These are phyloP conservation scores for Phytopythium aichiense DNA, from an alignment of 352 stramenopile species.

Conservation along the genomic window DNA sequence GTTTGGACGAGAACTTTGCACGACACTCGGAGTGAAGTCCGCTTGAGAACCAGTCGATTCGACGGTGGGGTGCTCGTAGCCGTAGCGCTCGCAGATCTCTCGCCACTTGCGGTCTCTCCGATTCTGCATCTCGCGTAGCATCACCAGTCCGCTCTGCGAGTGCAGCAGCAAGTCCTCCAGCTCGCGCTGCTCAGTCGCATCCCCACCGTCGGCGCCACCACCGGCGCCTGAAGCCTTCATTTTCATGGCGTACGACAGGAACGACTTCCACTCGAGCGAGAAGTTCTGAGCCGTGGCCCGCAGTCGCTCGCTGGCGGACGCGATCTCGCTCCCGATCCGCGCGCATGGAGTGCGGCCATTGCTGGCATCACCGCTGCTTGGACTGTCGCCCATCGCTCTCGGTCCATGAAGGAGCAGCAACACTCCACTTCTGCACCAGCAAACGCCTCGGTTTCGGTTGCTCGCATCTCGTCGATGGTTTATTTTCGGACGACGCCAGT, in stretches of 20 bases:
- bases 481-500: too few relatives aligned
- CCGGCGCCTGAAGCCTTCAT: slow-evolving; percentile 24
- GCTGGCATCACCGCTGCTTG: not conserved
- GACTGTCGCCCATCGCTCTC: not conserved
- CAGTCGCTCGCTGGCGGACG: slow-evolving; percentile 1
- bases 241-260: slow-evolving; percentile 47
- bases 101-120: slow-evolving; percentile 34
- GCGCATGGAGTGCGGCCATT: not conserved
- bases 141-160: slow-evolving; percentile 44
- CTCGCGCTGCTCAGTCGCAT: slow-evolving; percentile 5
- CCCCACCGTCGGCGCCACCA: not conserved
- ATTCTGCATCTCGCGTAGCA: slow-evolving; percentile 39
- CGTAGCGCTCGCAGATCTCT: slow-evolving; percentile 22
- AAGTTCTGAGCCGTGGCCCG: slow-evolving; percentile 31
- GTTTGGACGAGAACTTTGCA: not conserved
- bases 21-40: not conserved
- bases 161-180: slow-evolving; percentile 48
- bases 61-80: slow-evolving; percentile 17
- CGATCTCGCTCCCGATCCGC: slow-evolving; percentile 1
- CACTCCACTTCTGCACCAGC: not conserved
- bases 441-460: not conserved
- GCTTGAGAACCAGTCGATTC: not conserved
- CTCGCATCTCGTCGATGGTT: not conserved
- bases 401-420: too few relatives aligned
- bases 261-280: slow-evolving; percentile 54